Percentiles rank a stretch among this genome's conserved stretches.
Conservation (phyloP, 768 basidiomycete species). For the Amyloporia xantha region DNA sequence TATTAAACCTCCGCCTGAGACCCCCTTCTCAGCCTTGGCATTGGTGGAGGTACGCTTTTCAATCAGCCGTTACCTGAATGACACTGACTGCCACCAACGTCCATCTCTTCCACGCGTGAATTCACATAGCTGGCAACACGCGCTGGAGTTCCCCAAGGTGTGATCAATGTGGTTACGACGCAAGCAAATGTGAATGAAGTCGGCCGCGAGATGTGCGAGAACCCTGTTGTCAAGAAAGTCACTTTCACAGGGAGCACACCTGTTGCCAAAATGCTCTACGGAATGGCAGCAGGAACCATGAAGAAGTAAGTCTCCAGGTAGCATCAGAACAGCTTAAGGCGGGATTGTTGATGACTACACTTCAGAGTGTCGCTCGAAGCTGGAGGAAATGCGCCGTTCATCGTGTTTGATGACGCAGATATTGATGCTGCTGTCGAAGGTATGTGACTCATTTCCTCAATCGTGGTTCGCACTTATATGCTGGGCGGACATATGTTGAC, state of each 20-base stretch:
- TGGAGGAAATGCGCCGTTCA: slow-evolving; percentile 93
- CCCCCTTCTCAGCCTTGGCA: slow-evolving; percentile 89
- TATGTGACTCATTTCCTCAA: no score
- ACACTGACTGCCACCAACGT: no score
- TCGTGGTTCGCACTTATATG: neutral
- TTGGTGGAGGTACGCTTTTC: slow-evolving; percentile 79
- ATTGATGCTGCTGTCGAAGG: slow-evolving; percentile 89
- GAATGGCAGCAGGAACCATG: slow-evolving; percentile 66
- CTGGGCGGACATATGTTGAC: neutral
- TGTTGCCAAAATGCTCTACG: slow-evolving; percentile 71
- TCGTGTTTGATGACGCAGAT: slow-evolving; percentile 95
- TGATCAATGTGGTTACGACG: slow-evolving; percentile 91
- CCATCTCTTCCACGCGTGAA: no score
- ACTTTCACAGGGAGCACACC: slow-evolving; percentile 87
- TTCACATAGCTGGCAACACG: slow-evolving; percentile 77
- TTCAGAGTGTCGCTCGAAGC: slow-evolving; percentile 75
- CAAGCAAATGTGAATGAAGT: slow-evolving; percentile 80
- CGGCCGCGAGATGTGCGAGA: slow-evolving; percentile 92
- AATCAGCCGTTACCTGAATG: no score
- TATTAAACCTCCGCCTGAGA: slow-evolving; percentile 92
- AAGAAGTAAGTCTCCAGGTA: slow-evolving; percentile 55
- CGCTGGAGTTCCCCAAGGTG: slow-evolving; percentile 93
- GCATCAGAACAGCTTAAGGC: neutral
- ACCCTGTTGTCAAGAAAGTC: slow-evolving; percentile 77
- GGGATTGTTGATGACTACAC: neutral